Percentiles rank a stretch among this genome's conserved stretches.
These are phyloP conservation scores for Emmonsia crescens DNA, from an alignment of 2,329 filamentous ascomycete species.

Conservation along the genomic window DNA sequence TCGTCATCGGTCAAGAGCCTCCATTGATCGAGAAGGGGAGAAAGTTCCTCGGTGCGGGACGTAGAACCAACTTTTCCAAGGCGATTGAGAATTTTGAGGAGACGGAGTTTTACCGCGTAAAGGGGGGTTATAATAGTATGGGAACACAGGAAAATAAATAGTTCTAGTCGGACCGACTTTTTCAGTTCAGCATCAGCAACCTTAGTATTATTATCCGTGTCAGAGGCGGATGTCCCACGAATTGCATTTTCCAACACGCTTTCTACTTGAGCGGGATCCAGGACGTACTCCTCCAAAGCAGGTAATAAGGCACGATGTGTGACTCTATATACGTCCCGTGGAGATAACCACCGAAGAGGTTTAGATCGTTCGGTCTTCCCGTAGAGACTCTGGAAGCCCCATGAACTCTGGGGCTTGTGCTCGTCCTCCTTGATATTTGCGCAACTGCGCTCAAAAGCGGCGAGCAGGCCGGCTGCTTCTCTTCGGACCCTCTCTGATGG, in stretches of 20 bases:
- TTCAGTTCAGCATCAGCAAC: constrained; percentile 42
- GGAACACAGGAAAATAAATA: constrained; percentile 62
- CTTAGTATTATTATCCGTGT: constrained; percentile 29
- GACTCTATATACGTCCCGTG: constrained; percentile 49
- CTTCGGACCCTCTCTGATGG: constrained; percentile 64
- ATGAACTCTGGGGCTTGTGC: constrained; percentile 28
- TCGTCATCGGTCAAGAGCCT: constrained; percentile 43
- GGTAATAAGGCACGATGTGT: constrained; percentile 59
- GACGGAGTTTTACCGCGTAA: constrained; percentile 54
- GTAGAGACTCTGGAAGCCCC: constrained; percentile 58
- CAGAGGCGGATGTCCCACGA: constrained; percentile 36
- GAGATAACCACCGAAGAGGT: constrained; percentile 46
- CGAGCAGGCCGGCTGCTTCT: constrained; percentile 58
- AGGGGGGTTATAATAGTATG: constrained; percentile 62
- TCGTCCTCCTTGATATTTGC: constrained; percentile 32
- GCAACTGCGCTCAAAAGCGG: constrained; percentile 45
- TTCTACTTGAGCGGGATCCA: constrained; percentile 63
- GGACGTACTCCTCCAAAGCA: constrained; percentile 70
- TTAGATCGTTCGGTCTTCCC: constrained; percentile 41
- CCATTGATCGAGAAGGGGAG: constrained; percentile 67
- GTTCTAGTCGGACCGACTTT: constrained; percentile 50
- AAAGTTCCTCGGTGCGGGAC: constrained; percentile 61
- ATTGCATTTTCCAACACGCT: constrained; percentile 52
- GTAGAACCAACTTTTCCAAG: constrained; percentile 62
- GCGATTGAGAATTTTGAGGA: constrained; percentile 62